phyloP scores from a whole-genome alignment of 768 basidiomycete species.

The Macrolepiota fuliginosa region DNA sequence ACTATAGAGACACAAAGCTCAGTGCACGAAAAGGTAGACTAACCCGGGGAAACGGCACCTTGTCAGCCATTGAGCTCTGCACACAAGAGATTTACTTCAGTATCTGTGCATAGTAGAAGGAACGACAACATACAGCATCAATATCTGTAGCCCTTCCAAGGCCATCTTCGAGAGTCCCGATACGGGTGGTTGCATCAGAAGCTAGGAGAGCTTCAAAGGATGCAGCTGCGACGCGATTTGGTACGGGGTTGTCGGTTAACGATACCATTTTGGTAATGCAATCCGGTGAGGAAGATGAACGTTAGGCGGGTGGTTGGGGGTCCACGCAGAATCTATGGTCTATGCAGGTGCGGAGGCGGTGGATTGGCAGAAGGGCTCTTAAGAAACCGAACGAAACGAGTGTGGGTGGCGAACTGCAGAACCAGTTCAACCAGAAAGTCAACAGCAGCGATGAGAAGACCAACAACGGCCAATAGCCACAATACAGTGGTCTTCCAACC shows the following conservation, averaged over 20 bases:
- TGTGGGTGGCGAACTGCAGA: background rate
- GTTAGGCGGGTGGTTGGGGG: background rate
- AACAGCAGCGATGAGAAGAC: background rate
- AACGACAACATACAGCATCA: background rate
- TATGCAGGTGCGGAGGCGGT: background rate
- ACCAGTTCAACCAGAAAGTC: background rate
- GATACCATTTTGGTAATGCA: constrained; percentile 4
- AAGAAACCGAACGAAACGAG: background rate
- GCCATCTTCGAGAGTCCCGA: background rate
- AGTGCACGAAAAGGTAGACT: background rate
- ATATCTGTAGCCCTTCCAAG: background rate
- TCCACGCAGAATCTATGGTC: background rate
- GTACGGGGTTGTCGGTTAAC: background rate
- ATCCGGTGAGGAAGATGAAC: background rate
- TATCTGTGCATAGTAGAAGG: background rate
- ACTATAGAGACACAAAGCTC: constrained; percentile 23
- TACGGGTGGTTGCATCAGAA: background rate
- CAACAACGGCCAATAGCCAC: background rate
- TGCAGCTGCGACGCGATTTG: background rate
- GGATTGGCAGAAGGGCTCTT: too few relatives aligned
- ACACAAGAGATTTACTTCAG: background rate
- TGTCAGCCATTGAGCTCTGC: constrained; percentile 8
- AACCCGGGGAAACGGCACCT: background rate
- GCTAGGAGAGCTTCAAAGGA: constrained; percentile 10
- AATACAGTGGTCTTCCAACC: background rate